Evolutionary conservation across 768 basidiomycete genomes (phyloP), one percentile per base, ranked within the genome.

Genomic region (Vishniacozyma victoriae): DNA sequence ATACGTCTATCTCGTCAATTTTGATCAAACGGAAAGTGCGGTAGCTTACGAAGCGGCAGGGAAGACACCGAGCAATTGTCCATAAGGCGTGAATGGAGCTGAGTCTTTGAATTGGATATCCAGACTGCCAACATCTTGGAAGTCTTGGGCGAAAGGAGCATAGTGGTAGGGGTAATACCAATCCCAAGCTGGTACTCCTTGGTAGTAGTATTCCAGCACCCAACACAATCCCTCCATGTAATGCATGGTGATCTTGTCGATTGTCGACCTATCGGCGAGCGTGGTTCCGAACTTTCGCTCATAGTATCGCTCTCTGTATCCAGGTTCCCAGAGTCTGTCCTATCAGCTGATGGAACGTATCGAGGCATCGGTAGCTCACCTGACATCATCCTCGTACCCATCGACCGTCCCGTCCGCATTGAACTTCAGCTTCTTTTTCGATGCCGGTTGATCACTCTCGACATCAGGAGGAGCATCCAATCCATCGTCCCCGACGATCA

Each of bases 91-190:
- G 78, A 96, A 97, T 3, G 95, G 95, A 50, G 82, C 78, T 5
- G 91, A 88, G 20, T 81, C 67, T 4, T 80, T 78, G 64, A 97
- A 97, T 29, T 76, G 72, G 67, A 97, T 82, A 29, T 88, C 75
- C 80, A 92, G 82, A 55, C 82, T 77, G 27, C 78, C 79, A 39
- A 93, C 76, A 37, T 86, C 83, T 47, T 80, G 78, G 58, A 97
- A 96, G 71, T 99, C 95, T 52, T 84, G 83, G 6, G 95, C 95
- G 70, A 99, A 99, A 0, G 95, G 95, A 12, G 95, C 89, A 70
- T 95, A 99, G 72, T 99, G 95, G 64, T 86, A 92, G 1, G 95
- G 95, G 71, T 96, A 97, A 74, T 85, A 99, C 95, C 95, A 99
- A 64, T 91, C 82, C 93, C 93, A 97, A 2, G 92, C 95, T 3